Conservation (phyloP, 108 stramenopile species). For the Skeletonema menzelii region DNA sequence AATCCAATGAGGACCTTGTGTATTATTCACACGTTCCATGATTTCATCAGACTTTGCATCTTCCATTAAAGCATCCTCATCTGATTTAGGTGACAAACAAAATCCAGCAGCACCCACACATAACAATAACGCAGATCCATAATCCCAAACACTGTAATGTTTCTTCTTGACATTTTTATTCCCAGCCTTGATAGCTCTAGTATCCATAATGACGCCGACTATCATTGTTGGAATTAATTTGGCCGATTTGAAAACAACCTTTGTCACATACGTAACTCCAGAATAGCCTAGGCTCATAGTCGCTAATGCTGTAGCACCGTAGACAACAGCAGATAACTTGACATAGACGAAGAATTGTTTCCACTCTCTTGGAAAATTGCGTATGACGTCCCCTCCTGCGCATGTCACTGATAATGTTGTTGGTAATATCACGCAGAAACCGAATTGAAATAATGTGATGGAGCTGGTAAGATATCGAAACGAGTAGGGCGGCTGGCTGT, state of each 20-base stretch:
- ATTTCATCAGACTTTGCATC: constrained; percentile 10
- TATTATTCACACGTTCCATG: not conserved
- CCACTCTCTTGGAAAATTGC: constrained; percentile 47
- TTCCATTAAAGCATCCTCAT: not conserved
- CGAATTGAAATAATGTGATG: constrained; percentile 70
- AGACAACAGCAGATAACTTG: constrained; percentile 50
- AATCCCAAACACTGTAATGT: constrained; percentile 48
- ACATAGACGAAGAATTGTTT: constrained; percentile 51
- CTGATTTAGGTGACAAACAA: constrained; percentile 26
- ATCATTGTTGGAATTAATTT: constrained; percentile 79
- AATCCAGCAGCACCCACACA: constrained; percentile 71
- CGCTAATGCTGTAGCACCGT: constrained; percentile 62
- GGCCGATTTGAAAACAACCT: constrained; percentile 69
- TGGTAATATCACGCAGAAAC: constrained; percentile 61
- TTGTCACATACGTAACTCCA: constrained; percentile 67
- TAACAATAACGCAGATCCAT: constrained; percentile 53
- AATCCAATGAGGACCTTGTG: constrained; percentile 25
- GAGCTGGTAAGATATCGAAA: constrained; percentile 49
- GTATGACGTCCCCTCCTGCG: constrained; percentile 36
- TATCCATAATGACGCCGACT: constrained; percentile 50
- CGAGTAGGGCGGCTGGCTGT: constrained; percentile 20
- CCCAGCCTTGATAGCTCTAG: constrained; percentile 24
- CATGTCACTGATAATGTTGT: constrained; percentile 35
- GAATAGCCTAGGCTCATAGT: constrained; percentile 52
- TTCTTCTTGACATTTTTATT: constrained; percentile 31